phyloP scores from a whole-genome alignment of 2,329 filamentous ascomycete genomes.

The Scytalidium lignicola region DNA sequence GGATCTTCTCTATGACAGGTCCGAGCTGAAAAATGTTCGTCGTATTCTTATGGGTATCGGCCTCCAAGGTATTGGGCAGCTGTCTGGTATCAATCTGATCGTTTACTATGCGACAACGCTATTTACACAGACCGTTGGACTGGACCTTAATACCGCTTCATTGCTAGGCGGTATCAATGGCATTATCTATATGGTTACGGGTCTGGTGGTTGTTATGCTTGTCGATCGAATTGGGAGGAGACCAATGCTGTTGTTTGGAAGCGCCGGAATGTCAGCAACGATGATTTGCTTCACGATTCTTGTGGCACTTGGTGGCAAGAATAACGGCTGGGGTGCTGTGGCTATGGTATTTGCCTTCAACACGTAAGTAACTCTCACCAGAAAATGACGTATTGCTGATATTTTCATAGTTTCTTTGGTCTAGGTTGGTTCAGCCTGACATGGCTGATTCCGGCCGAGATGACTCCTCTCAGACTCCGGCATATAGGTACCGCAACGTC shows the following conservation, averaged over 20 bases:
- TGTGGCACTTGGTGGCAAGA: not conserved
- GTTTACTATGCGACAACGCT: slow-evolving; percentile 96
- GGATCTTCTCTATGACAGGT: slow-evolving; percentile 4
- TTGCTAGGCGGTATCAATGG: slow-evolving; percentile 97
- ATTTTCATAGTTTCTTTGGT: slow-evolving; percentile 40
- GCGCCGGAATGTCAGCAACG: not conserved
- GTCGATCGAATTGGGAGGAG: slow-evolving; percentile 22
- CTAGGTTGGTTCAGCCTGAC: slow-evolving; percentile 52
- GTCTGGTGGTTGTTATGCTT: slow-evolving; percentile 11
- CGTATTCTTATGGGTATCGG: not conserved
- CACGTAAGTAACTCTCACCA: not conserved
- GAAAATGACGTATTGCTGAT: not conserved
- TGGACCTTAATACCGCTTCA: slow-evolving; percentile 73
- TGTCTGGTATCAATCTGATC: slow-evolving; percentile 99
- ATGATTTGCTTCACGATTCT: slow-evolving; percentile 1
- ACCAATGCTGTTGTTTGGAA: slow-evolving; percentile 9
- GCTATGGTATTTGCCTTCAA: not conserved
- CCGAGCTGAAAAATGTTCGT: slow-evolving; percentile 2
- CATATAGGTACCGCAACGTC: slow-evolving; percentile 44
- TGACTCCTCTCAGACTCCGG: slow-evolving; percentile 50
- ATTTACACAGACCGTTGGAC: slow-evolving; percentile 95
- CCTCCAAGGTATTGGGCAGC: slow-evolving; percentile 78
- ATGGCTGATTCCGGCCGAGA: slow-evolving; percentile 54
- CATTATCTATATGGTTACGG: slow-evolving; percentile 60
- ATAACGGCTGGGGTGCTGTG: not conserved